These are phyloP conservation scores for Metschnikowia baotianmanensis DNA, from an alignment of 805 yeast genomes.

Conservation along the genomic window DNA sequence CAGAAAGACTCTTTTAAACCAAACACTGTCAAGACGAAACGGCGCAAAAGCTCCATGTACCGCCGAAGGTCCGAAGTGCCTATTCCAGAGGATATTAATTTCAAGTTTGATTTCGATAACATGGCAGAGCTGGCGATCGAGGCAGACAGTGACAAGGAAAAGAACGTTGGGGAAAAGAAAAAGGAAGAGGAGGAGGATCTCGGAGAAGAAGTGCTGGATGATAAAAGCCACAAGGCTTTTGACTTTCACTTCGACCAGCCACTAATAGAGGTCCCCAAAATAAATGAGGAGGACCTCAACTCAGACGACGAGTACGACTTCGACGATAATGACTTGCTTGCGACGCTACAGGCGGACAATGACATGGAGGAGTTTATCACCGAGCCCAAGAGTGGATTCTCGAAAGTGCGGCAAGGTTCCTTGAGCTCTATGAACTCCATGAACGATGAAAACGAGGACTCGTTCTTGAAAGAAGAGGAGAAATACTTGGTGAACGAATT, in stretches of 20 bases:
- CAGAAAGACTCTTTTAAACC: slow-evolving; percentile 9
- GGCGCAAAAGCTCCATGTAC: slow-evolving; percentile 13
- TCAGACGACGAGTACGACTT: slow-evolving; percentile 68
- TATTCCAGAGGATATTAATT: slow-evolving; percentile 42
- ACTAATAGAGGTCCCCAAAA: slow-evolving; percentile 48
- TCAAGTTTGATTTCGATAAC: slow-evolving; percentile 43
- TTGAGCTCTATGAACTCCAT: slow-evolving; percentile 31
- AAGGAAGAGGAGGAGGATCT: slow-evolving; percentile 52
- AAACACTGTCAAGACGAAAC: slow-evolving; percentile 5
- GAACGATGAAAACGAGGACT: slow-evolving; percentile 37
- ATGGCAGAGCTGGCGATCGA: slow-evolving; percentile 10
- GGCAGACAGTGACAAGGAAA: slow-evolving; percentile 10
- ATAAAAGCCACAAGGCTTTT: slow-evolving; percentile 11
- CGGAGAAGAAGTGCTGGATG: slow-evolving; percentile 48
- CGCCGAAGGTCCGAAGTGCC: slow-evolving; percentile 38
- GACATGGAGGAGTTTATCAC: slow-evolving; percentile 39
- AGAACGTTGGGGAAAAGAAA: slow-evolving; percentile 9
- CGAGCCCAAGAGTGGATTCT: slow-evolving; percentile 3
- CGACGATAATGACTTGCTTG: slow-evolving; percentile 47
- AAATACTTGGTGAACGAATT: slow-evolving; percentile 45
- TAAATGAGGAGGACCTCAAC: slow-evolving; percentile 45
- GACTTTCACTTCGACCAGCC: slow-evolving; percentile 33
- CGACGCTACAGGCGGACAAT: slow-evolving; percentile 47
- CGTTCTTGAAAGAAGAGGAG: slow-evolving; percentile 44
- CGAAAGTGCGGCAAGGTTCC: slow-evolving; percentile 25